Base-by-base conservation (phyloP, 106 monocot genomes). In the Dioscorea dumetorum region DNA sequence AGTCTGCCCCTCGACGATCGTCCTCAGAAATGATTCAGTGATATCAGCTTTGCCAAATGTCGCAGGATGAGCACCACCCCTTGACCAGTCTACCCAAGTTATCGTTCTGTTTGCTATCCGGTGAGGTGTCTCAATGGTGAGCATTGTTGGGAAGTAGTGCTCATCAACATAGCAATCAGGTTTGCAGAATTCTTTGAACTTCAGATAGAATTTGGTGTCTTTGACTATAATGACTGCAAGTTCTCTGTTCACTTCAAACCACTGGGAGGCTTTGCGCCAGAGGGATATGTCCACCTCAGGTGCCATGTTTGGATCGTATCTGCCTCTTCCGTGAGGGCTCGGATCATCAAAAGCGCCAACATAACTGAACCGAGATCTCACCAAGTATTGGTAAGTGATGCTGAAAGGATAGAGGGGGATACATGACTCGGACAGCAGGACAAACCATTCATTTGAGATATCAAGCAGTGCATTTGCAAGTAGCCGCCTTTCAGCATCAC, bases 191-290 rank as follows among this genome's bases (percentile, higher is more conserved):
- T 81, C 54, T 34, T 72, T 78, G 70, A 88, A 84, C 48, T 62
- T 73, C 2, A 75, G 61, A 66, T 84, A 84, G 73, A 75, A 84
- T 18, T 61, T 84, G 52, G 31, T 66, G 72, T 88, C 88, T 13
- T 66, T 60, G 18, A 88, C 58, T 12, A 88, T 67, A 14, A 0
- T 24, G 11, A 73, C 32, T 9, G 88, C 88, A 10, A 81, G 22
- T 9, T 34, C 41, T 17, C 88, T 48, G 24, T 68, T 60, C 2
- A 84, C 76, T 53, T 84, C 81, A 24, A 88, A 84, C 87, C 88
- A 88, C 60, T 88, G 88, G 15, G 88, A 71, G 8, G 84, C 88
- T 60, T 88, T 88, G 19, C 88, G 77, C 88, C 88, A 88, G 13
- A 84, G 54, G 12, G 33, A 0, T 8, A 81, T 12, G 70, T 49